Evolutionary conservation across 345 rosid species (phyloP).

Genomic region (Acer campestre): DNA sequence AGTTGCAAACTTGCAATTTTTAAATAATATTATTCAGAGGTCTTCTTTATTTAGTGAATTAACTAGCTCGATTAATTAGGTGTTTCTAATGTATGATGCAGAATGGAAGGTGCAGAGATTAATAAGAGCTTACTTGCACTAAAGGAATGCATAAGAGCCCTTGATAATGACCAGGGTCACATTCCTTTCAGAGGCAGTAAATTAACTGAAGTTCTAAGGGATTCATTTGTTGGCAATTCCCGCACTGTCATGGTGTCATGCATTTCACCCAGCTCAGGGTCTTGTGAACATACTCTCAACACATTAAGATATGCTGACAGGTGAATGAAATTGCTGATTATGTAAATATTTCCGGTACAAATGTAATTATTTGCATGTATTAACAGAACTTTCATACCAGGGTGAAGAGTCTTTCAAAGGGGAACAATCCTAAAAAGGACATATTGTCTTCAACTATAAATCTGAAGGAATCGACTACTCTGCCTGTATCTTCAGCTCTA

Average conservation of each 20-base stretch:
- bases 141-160: conserved; percentile 98
- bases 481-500: conserved; percentile 65
- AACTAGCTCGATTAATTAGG: conserved; percentile 19
- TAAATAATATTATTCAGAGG: neutral
- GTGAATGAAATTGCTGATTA: conserved; percentile 32
- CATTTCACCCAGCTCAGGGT: conserved; percentile 97
- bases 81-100: conserved; percentile 34
- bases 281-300: conserved; percentile 97
- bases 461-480: conserved; percentile 71
- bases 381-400: conserved; percentile 37
- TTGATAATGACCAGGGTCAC: conserved; percentile 98
- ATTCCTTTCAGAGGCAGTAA: conserved; percentile 99
- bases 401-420: conserved; percentile 97
- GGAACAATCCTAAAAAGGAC: conserved; percentile 83
- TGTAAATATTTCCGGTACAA: neutral
- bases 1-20: neutral
- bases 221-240: conserved; percentile 95
- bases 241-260: conserved; percentile 98
- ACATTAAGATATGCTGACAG: conserved; percentile 99
- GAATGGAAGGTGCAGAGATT: conserved; percentile 99
- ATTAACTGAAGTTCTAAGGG: conserved; percentile 96
- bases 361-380: neutral
- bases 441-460: conserved; percentile 64
- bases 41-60: neutral
- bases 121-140: conserved; percentile 96